These are phyloP conservation scores for Cryptococcus sp. DNA, from an alignment of 1,284 basidiomycete genomes.

Conservation along the genomic window DNA sequence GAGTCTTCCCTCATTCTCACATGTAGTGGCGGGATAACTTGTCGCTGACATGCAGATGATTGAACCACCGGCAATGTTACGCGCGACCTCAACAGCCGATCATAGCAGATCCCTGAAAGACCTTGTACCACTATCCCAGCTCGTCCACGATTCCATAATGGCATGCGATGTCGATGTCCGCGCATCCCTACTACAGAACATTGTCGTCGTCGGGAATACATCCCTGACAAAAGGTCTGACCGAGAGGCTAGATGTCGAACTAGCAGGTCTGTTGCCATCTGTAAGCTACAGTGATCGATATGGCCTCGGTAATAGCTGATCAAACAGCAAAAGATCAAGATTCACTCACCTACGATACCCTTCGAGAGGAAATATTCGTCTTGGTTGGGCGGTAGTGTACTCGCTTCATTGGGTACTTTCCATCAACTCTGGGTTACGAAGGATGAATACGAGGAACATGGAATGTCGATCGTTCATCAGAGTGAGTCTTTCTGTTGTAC, in stretches of 20 bases:
- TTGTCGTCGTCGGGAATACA: conserved; percentile 91
- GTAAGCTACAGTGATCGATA: conserved; percentile 52
- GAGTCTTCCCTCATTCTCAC: conserved; percentile 41
- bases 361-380: conserved; percentile 81
- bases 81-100: conserved; percentile 47
- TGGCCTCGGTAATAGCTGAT: neutral
- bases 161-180: conserved; percentile 89
- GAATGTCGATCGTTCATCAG: conserved; percentile 46
- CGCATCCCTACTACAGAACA: conserved; percentile 81
- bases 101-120: conserved; percentile 58
- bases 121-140: conserved; percentile 60
- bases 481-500: conserved; percentile 23
- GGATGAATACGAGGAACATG: conserved; percentile 76
- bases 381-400: conserved; percentile 90
- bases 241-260: conserved; percentile 78
- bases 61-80: conserved; percentile 35
- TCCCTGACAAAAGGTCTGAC: conserved; percentile 79
- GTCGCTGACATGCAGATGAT: conserved; percentile 51
- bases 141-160: conserved; percentile 75
- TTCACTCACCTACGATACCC: conserved; percentile 83
- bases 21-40: too few relatives aligned
- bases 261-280: conserved; percentile 71
- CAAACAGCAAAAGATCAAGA: conserved; percentile 58
- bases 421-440: conserved; percentile 92
- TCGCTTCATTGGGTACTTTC: conserved; percentile 90